A percentile compares a stretch with the other conserved stretches of the same genome.
phyloP scores from a whole-genome alignment of 1,284 basidiomycete genomes.

The Fomes fomentarius region DNA sequence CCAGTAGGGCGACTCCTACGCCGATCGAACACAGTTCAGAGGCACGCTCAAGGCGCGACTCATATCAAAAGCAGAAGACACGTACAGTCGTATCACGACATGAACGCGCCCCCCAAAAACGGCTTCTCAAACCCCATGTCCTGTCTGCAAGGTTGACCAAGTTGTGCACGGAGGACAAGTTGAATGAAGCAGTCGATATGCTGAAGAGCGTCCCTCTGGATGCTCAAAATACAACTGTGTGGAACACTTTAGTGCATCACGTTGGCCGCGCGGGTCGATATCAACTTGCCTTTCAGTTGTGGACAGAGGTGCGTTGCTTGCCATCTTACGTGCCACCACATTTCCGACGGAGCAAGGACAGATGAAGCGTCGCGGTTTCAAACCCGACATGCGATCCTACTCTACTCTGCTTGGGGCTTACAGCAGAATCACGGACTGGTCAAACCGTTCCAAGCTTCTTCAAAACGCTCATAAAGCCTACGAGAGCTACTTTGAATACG shows the following conservation, averaged over 20 bases:
- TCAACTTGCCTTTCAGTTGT: conserved; percentile 62
- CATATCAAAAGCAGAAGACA: neutral
- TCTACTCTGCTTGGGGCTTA: conserved; percentile 66
- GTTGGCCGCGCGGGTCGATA: conserved; percentile 57
- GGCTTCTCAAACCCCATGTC: conserved; percentile 57
- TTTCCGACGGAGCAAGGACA: conserved; percentile 30
- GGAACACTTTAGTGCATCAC: conserved; percentile 74
- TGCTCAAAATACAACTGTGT: conserved; percentile 70
- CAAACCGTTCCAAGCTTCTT: conserved; percentile 56
- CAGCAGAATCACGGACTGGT: conserved; percentile 61
- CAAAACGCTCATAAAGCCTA: conserved; percentile 61
- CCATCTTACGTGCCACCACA: neutral
- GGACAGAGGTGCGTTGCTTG: conserved; percentile 59
- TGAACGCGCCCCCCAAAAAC: too few relatives aligned
- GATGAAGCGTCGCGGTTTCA: conserved; percentile 82
- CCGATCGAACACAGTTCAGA: too few relatives aligned
- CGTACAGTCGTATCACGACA: too few relatives aligned
- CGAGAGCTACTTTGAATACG: conserved; percentile 52
- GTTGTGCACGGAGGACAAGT: conserved; percentile 51
- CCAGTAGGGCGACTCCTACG: neutral
- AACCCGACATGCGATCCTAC: conserved; percentile 66
- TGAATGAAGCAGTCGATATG: conserved; percentile 61
- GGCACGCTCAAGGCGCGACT: too few relatives aligned
- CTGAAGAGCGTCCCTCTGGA: conserved; percentile 68
- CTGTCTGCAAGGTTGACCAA: conserved; percentile 60